Percentiles rank a stretch among this genome's conserved stretches.
Conservation (phyloP, 2,329 filamentous ascomycete genomes). For the Coniochaeta prunicola region DNA sequence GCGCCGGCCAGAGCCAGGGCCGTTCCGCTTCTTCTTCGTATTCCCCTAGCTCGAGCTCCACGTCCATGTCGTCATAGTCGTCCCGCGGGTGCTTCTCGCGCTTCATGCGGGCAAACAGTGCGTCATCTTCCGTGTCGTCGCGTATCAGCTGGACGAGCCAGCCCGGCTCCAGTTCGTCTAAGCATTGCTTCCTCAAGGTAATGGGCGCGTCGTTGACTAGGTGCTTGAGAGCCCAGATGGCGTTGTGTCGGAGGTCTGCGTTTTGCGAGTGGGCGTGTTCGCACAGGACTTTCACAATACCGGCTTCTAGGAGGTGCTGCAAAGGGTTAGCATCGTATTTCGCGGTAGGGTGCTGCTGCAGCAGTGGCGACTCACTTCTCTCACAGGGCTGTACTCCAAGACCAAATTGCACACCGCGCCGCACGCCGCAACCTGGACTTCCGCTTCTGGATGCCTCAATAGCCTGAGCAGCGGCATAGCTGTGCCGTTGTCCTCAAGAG, state of each 20-base stretch:
- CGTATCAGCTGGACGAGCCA: constrained; percentile 79
- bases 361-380: constrained; percentile 53
- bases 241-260: constrained; percentile 72
- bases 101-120: constrained; percentile 26
- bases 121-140: constrained; percentile 49
- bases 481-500: constrained; percentile 78
- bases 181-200: constrained; percentile 66
- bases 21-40: constrained; percentile 24
- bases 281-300: constrained; percentile 70
- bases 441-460: constrained; percentile 64
- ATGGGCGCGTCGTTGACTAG: constrained; percentile 67
- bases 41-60: constrained; percentile 24
- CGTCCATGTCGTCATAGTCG: constrained; percentile 47
- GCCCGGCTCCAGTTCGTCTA: constrained; percentile 68
- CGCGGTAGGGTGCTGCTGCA: constrained; percentile 3
- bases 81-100: constrained; percentile 9
- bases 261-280: constrained; percentile 77
- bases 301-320: constrained; percentile 64
- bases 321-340: constrained; percentile 5
- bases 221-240: constrained; percentile 91
- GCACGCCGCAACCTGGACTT: constrained; percentile 81
- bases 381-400: constrained; percentile 84
- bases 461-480: constrained; percentile 70
- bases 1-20: constrained; percentile 12
- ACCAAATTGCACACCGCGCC: constrained; percentile 80